Percentiles rank a stretch among this genome's conserved stretches.
These are phyloP conservation scores for Achlya hypogyna DNA, from an alignment of 352 stramenopile species.

Conservation along the genomic window DNA sequence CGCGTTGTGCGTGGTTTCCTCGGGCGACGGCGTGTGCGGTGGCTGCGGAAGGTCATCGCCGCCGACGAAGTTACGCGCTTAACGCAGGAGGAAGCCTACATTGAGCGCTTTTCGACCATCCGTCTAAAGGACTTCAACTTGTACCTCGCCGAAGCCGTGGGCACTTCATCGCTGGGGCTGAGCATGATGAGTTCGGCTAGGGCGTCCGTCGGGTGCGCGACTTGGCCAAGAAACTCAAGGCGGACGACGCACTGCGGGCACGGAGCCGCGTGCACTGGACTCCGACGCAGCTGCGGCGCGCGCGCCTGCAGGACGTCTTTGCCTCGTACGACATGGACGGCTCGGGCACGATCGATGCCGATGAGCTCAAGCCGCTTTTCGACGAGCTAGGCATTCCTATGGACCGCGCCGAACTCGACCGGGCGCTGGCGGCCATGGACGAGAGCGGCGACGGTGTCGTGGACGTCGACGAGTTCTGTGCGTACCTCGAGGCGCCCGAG, in stretches of 20 bases:
- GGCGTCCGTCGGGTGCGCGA: too few relatives aligned
- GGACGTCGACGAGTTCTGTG: constrained; percentile 41
- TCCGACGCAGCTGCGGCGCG: background rate
- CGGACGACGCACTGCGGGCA: background rate
- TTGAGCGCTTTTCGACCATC: background rate
- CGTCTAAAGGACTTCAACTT: background rate
- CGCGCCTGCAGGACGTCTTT: constrained; percentile 25
- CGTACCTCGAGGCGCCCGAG: constrained; percentile 22
- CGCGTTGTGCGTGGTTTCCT: background rate
- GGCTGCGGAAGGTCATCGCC: background rate
- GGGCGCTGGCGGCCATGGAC: constrained; percentile 33
- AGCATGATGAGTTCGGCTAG: background rate
- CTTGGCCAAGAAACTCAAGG: background rate
- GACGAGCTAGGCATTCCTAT: constrained; percentile 42
- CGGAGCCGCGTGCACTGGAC: background rate
- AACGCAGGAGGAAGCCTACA: background rate
- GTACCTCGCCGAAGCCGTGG: background rate
- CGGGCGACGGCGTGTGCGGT: background rate
- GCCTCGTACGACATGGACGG: constrained; percentile 46
- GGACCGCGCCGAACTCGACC: constrained; percentile 4
- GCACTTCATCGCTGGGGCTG: too few relatives aligned
- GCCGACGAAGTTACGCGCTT: background rate
- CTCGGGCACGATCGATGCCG: constrained; percentile 41
- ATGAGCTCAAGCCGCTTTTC: constrained; percentile 40
- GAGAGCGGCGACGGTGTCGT: constrained; percentile 37